Base-by-base conservation (phyloP, 1,284 basidiomycete species). In the Mycosarcoma mackinlayi region DNA sequence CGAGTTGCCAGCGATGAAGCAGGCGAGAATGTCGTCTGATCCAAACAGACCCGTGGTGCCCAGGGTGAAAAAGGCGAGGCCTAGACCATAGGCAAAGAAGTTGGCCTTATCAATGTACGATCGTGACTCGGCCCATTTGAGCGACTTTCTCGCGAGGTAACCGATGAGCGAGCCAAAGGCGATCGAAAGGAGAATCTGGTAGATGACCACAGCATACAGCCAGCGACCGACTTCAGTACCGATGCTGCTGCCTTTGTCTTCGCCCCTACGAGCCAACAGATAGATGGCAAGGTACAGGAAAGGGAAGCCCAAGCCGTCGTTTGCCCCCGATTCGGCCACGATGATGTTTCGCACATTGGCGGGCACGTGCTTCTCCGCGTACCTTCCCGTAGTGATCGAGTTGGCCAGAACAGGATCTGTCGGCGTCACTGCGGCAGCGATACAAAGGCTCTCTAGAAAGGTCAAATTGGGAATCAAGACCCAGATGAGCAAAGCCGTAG, bases 11-110 rank as follows among this genome's bases (percentile, higher is more conserved):
- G 79, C 83, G 31, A 85, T 72, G 56, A 85, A 85, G 68, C 82
- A 83, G 1, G 81, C 81, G 8, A 85, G 68, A 19, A 85, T 80
- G 52, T 85, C 84, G 58, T 85, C 84, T 5, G 78, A 80, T n/a
- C 84, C 84, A 35, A 84, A 79, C 1, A 84, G 62, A 10, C 84
- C 84, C 16, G 83, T 83, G 3, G 83, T 80, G 14, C 84, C 84
- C 9, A 85, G 65, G 2, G 78, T 81, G 49, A 85, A 81, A 50
- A 85, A 78, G 8, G 84, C 81, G 5, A 85, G 69, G 0, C 84
- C 83, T 6, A 85, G 73, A 13, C 83, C 83, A 47, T 83, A 84
- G 44, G 75, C 73, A 49, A 82, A 81, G 50, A 82, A 83, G 55
- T 74, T 77, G 57, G 73, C 68, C 48, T 84, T 84, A 67, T 84